These are phyloP conservation scores for Tausonia pullulans DNA, from an alignment of 1,284 basidiomycete species.

Conservation along the genomic window DNA sequence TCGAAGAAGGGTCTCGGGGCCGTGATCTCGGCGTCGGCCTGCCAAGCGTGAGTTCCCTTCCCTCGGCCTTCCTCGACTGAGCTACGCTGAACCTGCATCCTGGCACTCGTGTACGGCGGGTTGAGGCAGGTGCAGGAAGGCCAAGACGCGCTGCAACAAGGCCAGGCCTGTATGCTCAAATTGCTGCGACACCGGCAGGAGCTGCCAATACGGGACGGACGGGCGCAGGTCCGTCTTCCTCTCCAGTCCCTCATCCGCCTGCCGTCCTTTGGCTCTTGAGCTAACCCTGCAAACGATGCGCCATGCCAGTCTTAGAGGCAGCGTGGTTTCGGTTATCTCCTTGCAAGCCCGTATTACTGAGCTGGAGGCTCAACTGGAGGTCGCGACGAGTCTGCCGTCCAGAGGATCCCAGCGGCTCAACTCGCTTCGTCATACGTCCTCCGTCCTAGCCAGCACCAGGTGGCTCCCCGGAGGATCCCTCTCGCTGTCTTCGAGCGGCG, in stretches of 20 bases:
- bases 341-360: neutral
- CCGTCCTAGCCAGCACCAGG: neutral
- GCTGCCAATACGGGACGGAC: neutral
- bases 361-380: neutral
- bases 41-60: neutral
- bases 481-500: neutral
- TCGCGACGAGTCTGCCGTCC: neutral
- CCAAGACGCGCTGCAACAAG: neutral
- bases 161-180: neutral
- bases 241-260: neutral
- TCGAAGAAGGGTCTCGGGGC: neutral
- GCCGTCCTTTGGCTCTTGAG: neutral
- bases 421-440: neutral
- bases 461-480: constrained; percentile 1
- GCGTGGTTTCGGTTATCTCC: neutral
- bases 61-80: neutral
- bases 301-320: neutral
- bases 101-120: neutral
- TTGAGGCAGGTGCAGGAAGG: neutral
- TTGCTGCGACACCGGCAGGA: neutral
- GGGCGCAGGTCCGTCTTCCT: neutral
- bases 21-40: neutral
- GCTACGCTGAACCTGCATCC: neutral
- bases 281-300: neutral
- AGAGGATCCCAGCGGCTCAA: neutral